phyloP scores from a whole-genome alignment of 1,139 yeast genomes.

The Sugiyamaella grinbergsii region DNA sequence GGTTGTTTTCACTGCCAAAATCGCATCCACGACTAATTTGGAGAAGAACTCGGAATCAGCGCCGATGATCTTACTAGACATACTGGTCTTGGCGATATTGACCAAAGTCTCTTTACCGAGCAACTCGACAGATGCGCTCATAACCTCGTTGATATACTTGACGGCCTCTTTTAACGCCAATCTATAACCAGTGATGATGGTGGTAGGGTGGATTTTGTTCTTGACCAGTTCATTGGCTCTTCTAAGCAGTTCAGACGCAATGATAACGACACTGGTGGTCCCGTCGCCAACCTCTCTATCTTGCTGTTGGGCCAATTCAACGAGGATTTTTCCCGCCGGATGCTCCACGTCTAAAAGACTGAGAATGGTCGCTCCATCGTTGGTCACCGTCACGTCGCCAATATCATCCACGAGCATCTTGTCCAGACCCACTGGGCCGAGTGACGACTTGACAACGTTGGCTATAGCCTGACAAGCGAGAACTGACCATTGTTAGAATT shows the following conservation, averaged over 20 bases:
- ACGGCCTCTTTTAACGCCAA: constrained; percentile 91
- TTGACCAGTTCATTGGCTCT: constrained; percentile 94
- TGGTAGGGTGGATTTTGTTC: constrained; percentile 94
- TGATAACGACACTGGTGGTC: constrained; percentile 83
- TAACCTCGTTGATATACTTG: constrained; percentile 80
- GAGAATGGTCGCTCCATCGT: constrained; percentile 97
- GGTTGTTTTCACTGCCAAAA: constrained; percentile 91
- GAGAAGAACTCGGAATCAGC: constrained; percentile 90
- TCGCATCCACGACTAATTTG: constrained; percentile 90
- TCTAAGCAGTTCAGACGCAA: constrained; percentile 88
- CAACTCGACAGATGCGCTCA: constrained; percentile 76
- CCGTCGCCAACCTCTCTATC: constrained; percentile 99
- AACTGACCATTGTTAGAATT: constrained; percentile 45
- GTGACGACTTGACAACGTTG: constrained; percentile 92
- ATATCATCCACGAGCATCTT: constrained; percentile 99
- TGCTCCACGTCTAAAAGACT: constrained; percentile 93
- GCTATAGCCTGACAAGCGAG: constrained; percentile 96
- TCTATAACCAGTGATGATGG: constrained; percentile 94
- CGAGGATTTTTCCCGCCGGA: constrained; percentile 97
- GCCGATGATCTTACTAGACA: constrained; percentile 98
- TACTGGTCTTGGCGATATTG: constrained; percentile 93
- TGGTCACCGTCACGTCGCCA: constrained; percentile 98
- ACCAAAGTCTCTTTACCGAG: constrained; percentile 76
- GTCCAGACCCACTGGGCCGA: constrained; percentile 98
- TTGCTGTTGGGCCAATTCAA: constrained; percentile 97